Percentiles rank a stretch among this genome's conserved stretches.
phyloP scores from a whole-genome alignment of 331 rosid species.

The Dryas integrifolia region DNA sequence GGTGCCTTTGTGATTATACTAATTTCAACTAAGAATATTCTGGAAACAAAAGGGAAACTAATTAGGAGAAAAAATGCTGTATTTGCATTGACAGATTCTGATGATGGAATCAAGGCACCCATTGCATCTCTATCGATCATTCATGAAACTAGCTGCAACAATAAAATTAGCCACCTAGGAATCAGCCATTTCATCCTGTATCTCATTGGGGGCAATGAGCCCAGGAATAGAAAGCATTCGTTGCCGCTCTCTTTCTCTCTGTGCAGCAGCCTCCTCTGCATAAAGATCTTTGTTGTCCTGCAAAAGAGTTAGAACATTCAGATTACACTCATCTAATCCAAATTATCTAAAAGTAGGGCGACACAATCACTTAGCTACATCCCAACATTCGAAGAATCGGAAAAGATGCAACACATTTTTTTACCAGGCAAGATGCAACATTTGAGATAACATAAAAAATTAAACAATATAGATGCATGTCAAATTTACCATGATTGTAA shows the following conservation, averaged over 20 bases:
- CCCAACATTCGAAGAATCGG: not conserved
- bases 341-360: not conserved
- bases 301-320: conserved; percentile 20
- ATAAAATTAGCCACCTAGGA: conserved; percentile 44
- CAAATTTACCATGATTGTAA: not conserved
- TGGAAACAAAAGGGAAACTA: conserved; percentile 45
- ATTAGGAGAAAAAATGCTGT: conserved; percentile 39
- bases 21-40: conserved; percentile 44
- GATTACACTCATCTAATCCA: not conserved
- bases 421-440: not conserved
- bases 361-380: not conserved
- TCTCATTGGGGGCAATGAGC: conserved; percentile 95
- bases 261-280: conserved; percentile 97
- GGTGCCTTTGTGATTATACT: conserved; percentile 41
- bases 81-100: conserved; percentile 36
- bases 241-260: conserved; percentile 90
- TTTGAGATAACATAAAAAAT: not conserved
- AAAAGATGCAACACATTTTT: not conserved
- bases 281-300: conserved; percentile 98
- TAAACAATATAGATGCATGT: not conserved
- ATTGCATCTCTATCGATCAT: conserved; percentile 37
- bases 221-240: conserved; percentile 97
- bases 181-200: conserved; percentile 97
- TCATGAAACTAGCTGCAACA: conserved; percentile 35
- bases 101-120: conserved; percentile 42